These are phyloP conservation scores for Forsythia viridissima DNA, from an alignment of 257 asterid genomes.

Conservation along the genomic window DNA sequence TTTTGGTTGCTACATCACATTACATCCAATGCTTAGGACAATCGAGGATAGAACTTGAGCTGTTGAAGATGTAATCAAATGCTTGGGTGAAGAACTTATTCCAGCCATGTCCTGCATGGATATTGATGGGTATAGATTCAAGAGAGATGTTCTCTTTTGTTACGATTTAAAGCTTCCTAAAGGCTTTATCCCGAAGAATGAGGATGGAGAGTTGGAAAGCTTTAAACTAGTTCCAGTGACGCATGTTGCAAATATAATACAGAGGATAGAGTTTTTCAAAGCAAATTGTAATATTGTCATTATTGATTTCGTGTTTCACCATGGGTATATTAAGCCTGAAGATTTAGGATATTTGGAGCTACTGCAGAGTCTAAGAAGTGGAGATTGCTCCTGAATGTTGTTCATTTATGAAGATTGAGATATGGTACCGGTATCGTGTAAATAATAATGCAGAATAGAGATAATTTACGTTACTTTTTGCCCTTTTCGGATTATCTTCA, in stretches of 20 bases:
- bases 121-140: slow-evolving; percentile 70
- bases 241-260: slow-evolving; percentile 67
- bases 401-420: neutral
- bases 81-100: slow-evolving; percentile 70
- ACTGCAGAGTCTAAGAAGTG: slow-evolving; percentile 68
- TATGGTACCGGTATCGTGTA: neutral
- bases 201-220: slow-evolving; percentile 97
- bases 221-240: slow-evolving; percentile 62
- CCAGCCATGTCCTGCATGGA: slow-evolving; percentile 86
- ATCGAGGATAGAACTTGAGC: slow-evolving; percentile 66
- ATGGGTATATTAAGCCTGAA: slow-evolving; percentile 84
- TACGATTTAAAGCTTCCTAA: slow-evolving; percentile 87
- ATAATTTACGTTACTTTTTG: no score
- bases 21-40: slow-evolving; percentile 53
- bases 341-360: slow-evolving; percentile 70
- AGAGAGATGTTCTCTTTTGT: slow-evolving; percentile 94
- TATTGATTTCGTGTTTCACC: slow-evolving; percentile 88
- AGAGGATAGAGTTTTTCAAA: slow-evolving; percentile 52
- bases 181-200: slow-evolving; percentile 65
- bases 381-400: slow-evolving; percentile 60
- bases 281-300: slow-evolving; percentile 84
- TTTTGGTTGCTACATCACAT: slow-evolving; percentile 54
- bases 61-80: slow-evolving; percentile 61
- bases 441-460: no score
- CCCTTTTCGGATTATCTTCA: no score